Conservation (phyloP, 2,329 filamentous ascomycete genomes). For the Alternaria solani region DNA sequence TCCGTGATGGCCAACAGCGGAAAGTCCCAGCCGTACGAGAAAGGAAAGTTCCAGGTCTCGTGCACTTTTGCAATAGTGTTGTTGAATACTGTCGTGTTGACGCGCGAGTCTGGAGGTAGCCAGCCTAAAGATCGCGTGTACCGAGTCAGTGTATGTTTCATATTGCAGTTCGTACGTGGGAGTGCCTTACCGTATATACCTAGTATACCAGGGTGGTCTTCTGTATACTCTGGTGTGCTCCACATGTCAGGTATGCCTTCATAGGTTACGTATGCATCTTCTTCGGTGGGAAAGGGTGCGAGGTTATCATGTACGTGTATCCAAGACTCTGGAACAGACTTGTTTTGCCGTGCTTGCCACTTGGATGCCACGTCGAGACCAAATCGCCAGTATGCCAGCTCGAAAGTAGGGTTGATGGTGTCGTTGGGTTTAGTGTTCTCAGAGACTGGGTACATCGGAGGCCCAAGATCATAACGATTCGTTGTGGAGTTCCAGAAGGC, state of each 20-base stretch:
- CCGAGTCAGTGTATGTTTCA: neutral
- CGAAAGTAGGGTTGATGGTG: slow-evolving; percentile 67
- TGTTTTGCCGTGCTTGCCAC: slow-evolving; percentile 61
- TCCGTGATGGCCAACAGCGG: slow-evolving; percentile 44
- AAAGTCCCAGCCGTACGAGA: slow-evolving; percentile 49
- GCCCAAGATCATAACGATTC: slow-evolving; percentile 62
- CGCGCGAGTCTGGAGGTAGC: slow-evolving; percentile 39
- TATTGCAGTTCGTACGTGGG: neutral
- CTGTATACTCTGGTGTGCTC: slow-evolving; percentile 34
- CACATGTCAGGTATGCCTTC: slow-evolving; percentile 56
- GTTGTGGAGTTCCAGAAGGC: slow-evolving; percentile 64
- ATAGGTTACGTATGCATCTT: slow-evolving; percentile 64
- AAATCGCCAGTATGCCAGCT: slow-evolving; percentile 68
- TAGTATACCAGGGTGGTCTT: slow-evolving; percentile 45
- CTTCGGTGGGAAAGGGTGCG: slow-evolving; percentile 60
- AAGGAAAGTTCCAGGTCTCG: slow-evolving; percentile 47
- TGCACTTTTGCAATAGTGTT: slow-evolving; percentile 41
- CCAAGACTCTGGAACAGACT: slow-evolving; percentile 59
- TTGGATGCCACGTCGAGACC: slow-evolving; percentile 62
- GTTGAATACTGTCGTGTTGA: slow-evolving; percentile 42
- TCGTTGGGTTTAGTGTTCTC: slow-evolving; percentile 67
- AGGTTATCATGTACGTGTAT: slow-evolving; percentile 60
- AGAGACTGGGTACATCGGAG: slow-evolving; percentile 61
- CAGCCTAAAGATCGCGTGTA: slow-evolving; percentile 18
- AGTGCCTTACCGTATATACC: slow-evolving; percentile 33